These are phyloP conservation scores for Xylaria sp. DNA, from an alignment of 2,329 filamentous ascomycete species.

Conservation along the genomic window DNA sequence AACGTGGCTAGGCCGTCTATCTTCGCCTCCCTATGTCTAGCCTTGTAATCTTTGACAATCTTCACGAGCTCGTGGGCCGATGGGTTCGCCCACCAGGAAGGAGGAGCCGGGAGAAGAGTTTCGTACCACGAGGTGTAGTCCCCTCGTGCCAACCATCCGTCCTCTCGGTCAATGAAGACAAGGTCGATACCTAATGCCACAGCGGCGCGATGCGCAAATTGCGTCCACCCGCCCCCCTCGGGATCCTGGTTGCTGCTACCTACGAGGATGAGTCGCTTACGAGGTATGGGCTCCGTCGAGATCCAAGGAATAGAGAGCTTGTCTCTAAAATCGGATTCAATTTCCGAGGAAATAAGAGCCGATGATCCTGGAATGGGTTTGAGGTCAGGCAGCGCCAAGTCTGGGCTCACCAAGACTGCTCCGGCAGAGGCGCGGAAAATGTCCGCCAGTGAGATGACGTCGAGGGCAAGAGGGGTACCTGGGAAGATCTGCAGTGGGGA, in stretches of 20 bases:
- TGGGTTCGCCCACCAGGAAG: slow-evolving; percentile 44
- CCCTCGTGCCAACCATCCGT: slow-evolving; percentile 41
- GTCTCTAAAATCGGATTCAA: slow-evolving; percentile 41
- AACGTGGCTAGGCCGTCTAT: slow-evolving; percentile 46
- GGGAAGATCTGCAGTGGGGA: slow-evolving; percentile 39
- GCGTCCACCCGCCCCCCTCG: slow-evolving; percentile 43
- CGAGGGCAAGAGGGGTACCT: slow-evolving; percentile 27
- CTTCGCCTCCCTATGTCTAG: slow-evolving; percentile 16
- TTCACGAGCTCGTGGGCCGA: slow-evolving; percentile 41
- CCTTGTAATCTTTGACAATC: slow-evolving; percentile 36
- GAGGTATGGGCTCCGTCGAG: slow-evolving; percentile 28
- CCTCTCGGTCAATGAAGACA: slow-evolving; percentile 42
- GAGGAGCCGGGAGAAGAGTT: slow-evolving; percentile 37
- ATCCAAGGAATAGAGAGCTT: slow-evolving; percentile 44
- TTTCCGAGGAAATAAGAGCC: slow-evolving; percentile 16
- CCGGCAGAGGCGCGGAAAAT: slow-evolving; percentile 43
- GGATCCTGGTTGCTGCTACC: slow-evolving; percentile 45
- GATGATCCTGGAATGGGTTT: background rate
- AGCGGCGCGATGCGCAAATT: slow-evolving; percentile 42
- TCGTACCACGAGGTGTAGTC: slow-evolving; percentile 45
- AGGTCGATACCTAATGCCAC: slow-evolving; percentile 44
- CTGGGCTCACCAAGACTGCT: slow-evolving; percentile 37
- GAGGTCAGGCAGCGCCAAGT: background rate
- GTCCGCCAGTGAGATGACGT: slow-evolving; percentile 33
- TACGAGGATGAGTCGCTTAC: slow-evolving; percentile 44